Evolutionary conservation across 345 rosid species (phyloP), one percentile per base, ranked within the genome.

Genomic region (Acer negundo): DNA sequence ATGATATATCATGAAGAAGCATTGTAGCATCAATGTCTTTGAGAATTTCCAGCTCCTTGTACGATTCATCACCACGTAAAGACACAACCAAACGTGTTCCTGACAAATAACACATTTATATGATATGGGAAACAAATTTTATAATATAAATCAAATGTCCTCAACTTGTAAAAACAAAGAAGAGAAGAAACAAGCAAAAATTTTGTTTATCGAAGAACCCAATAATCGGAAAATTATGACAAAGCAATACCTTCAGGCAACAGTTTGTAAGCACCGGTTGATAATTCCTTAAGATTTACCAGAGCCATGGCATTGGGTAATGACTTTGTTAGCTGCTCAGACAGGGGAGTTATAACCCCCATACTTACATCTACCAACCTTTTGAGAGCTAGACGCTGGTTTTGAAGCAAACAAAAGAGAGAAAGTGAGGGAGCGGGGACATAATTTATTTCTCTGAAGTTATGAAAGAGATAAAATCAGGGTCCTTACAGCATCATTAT

Each of bases 291-390:
- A 55, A 92, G 95, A 82, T 90, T 94, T 77, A 94, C 97, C 75
- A 96, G 91, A 85, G 82, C 95, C 90, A 96, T 86, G 70, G 99
- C 98, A 79, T 94, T 87, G 67, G 99, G 97, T 77, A 96, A 82
- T 44, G 99, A 98, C 80, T 94, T 96, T 66, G 94, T 96, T 58
- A 96, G 90, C 83, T 96, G 99, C 85, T 96, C 99, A 19, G 98
- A 87, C 80, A 96, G 83, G 80, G 99, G 99, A 69, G 90, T 79
- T 76, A 94, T 90, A 19, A 96, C 90, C 62, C 99, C 99, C 97
- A 96, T 90, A 83, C 97, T 94, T 70, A 94, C 82, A 75, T 94
- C 99, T 53, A 94, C 84, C 92, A 96, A 84, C 83, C 99, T 84
- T 80, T 91, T 94, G 80, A 96, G 99, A 78, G 98, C 93, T 40